These are phyloP conservation scores for Halteria grandinella DNA, from an alignment of 73 alveolate genomes.

Conservation along the genomic window DNA sequence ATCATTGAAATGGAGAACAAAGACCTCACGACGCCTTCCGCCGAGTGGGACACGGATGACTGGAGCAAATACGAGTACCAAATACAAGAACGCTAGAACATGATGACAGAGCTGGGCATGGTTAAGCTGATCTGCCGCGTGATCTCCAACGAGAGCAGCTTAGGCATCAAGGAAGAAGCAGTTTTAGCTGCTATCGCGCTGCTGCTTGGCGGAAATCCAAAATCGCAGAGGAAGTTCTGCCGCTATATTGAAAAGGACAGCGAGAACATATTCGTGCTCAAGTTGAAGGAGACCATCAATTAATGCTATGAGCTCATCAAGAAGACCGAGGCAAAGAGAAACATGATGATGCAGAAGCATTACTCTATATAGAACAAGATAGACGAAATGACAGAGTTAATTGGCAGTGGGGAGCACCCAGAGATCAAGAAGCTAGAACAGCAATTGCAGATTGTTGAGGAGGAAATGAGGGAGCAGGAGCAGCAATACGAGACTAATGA, in stretches of 20 bases:
- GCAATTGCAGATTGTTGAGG: neutral
- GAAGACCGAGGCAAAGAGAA: conserved; percentile 46
- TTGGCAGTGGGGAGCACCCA: conserved; percentile 8
- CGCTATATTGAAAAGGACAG: conserved; percentile 53
- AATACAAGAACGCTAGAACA: conserved; percentile 31
- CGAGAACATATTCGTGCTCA: conserved; percentile 52
- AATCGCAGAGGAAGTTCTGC: conserved; percentile 50
- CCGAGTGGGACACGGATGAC: conserved; percentile 58
- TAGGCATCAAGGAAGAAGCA: conserved; percentile 64
- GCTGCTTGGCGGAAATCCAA: conserved; percentile 71
- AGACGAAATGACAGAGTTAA: neutral
- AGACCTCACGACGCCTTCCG: conserved; percentile 54
- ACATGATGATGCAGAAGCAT: conserved; percentile 7
- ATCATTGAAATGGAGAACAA: conserved; percentile 58
- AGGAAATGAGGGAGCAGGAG: conserved; percentile 36
- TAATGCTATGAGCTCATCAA: conserved; percentile 35
- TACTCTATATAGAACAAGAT: conserved; percentile 1
- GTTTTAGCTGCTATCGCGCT: conserved; percentile 65
- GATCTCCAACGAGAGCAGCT: conserved; percentile 13
- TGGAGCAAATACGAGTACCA: conserved; percentile 59
- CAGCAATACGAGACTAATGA: neutral
- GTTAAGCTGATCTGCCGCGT: conserved; percentile 44
- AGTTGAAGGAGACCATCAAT: conserved; percentile 37
- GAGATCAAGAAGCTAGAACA: conserved; percentile 25
- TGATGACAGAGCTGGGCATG: conserved; percentile 42